These are phyloP conservation scores for Dalbergia oliveri DNA, from an alignment of 306 rosid species.

Conservation along the genomic window DNA sequence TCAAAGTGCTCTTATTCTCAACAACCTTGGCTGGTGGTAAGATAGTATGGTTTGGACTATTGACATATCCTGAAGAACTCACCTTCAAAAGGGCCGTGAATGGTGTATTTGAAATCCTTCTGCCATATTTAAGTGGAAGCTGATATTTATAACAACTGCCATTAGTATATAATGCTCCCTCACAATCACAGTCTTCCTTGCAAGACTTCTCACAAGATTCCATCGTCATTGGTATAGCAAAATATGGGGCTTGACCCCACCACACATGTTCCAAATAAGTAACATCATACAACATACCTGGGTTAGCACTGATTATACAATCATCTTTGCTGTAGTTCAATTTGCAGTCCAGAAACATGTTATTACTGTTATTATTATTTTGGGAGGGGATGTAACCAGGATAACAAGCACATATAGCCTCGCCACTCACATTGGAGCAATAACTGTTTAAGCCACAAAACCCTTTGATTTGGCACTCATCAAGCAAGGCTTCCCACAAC, in stretches of 20 bases:
- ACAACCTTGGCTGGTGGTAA: not conserved
- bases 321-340: not conserved
- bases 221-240: not conserved
- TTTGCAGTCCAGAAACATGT: slow-evolving; percentile 33
- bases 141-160: slow-evolving; percentile 20
- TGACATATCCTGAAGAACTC: not conserved
- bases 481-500: slow-evolving; percentile 24
- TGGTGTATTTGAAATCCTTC: not conserved
- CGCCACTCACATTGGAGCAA: slow-evolving; percentile 6
- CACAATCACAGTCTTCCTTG: slow-evolving; percentile 46
- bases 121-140: slow-evolving; percentile 48
- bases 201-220: slow-evolving; percentile 45
- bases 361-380: too few relatives aligned
- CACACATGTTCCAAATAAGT: not conserved
- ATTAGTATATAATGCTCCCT: not conserved
- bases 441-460: slow-evolving; percentile 54
- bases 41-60: not conserved
- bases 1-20: slow-evolving; percentile 31
- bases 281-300: not conserved
- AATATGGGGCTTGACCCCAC: slow-evolving; percentile 39
- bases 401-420: slow-evolving; percentile 39
- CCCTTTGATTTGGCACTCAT: slow-evolving; percentile 42
- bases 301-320: slow-evolving; percentile 36
- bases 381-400: slow-evolving; percentile 44
- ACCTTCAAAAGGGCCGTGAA: slow-evolving; percentile 35